Conservation (phyloP, 2,329 filamentous ascomycete genomes). For the Fusarium chaquense region DNA sequence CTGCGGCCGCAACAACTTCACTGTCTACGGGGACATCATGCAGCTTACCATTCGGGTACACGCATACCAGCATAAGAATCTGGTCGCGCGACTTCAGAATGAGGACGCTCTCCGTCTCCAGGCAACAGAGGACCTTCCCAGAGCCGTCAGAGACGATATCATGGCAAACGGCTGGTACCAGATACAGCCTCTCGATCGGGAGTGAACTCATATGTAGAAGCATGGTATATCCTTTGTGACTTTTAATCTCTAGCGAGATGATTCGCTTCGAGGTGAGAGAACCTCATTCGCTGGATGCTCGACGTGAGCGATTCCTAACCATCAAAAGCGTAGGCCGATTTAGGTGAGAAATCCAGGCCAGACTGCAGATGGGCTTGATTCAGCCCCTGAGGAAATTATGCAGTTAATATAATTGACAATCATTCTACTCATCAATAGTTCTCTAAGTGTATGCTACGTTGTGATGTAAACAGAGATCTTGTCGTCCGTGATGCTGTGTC, state of each 20-base stretch:
- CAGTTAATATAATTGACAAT: background rate
- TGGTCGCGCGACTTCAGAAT: background rate
- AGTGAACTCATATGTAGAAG: background rate
- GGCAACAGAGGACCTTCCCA: background rate
- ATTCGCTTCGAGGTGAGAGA: background rate
- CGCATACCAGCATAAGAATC: background rate
- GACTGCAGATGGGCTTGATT: too few relatives aligned
- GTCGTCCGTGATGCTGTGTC: background rate
- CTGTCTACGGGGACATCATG: constrained; percentile 20
- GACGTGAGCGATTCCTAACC: background rate
- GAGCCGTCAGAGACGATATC: background rate
- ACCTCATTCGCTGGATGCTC: background rate
- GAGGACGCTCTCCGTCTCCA: background rate
- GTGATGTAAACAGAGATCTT: background rate
- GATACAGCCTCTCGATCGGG: constrained; percentile 8
- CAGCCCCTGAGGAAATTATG: too few relatives aligned
- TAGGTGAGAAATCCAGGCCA: background rate
- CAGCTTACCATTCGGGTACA: constrained; percentile 8
- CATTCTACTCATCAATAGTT: background rate
- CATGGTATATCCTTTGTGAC: background rate
- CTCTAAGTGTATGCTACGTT: background rate
- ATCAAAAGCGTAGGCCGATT: background rate
- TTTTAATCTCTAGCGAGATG: too few relatives aligned
- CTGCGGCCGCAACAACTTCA: constrained; percentile 16
- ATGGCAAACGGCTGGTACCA: constrained; percentile 5